Evolutionary conservation across 2,329 filamentous ascomycete genomes (phyloP).

Genomic region (Zopfia rhizophila): DNA sequence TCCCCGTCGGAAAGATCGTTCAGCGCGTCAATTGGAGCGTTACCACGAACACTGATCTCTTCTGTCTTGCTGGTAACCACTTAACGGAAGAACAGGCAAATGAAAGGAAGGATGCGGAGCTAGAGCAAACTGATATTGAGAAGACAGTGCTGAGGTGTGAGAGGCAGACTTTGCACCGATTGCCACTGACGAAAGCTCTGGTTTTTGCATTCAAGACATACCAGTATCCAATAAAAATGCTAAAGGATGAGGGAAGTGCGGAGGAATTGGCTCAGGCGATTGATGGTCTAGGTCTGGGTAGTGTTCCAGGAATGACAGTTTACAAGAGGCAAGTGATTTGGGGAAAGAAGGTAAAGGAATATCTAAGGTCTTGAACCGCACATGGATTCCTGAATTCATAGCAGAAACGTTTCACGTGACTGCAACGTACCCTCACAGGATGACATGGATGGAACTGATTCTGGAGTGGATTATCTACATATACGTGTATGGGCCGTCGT

Average conservation of each 20-base stretch:
- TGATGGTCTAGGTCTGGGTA: slow-evolving; percentile 68
- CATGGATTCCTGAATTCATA: no score
- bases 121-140: slow-evolving; percentile 52
- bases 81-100: slow-evolving; percentile 48
- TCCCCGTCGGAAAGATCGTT: slow-evolving; percentile 66
- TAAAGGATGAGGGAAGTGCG: slow-evolving; percentile 67
- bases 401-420: no score
- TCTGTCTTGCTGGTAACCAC: slow-evolving; percentile 55
- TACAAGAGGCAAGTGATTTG: slow-evolving; percentile 69
- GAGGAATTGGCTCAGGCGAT: slow-evolving; percentile 66
- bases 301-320: slow-evolving; percentile 65
- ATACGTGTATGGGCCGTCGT: no score
- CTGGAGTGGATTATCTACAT: no score
- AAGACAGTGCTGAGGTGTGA: slow-evolving; percentile 65
- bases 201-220: slow-evolving; percentile 73
- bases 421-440: no score
- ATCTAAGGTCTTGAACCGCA: no score
- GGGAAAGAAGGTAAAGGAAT: slow-evolving; percentile 65
- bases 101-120: slow-evolving; percentile 42
- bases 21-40: slow-evolving; percentile 66
- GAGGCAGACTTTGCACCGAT: slow-evolving; percentile 69
- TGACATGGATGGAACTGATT: no score
- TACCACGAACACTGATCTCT: slow-evolving; percentile 54
- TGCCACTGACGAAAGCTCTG: slow-evolving; percentile 64
- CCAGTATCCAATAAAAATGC: slow-evolving; percentile 63